Conservation (phyloP, 768 basidiomycete species). For the Pleurotus tuoliensis region DNA sequence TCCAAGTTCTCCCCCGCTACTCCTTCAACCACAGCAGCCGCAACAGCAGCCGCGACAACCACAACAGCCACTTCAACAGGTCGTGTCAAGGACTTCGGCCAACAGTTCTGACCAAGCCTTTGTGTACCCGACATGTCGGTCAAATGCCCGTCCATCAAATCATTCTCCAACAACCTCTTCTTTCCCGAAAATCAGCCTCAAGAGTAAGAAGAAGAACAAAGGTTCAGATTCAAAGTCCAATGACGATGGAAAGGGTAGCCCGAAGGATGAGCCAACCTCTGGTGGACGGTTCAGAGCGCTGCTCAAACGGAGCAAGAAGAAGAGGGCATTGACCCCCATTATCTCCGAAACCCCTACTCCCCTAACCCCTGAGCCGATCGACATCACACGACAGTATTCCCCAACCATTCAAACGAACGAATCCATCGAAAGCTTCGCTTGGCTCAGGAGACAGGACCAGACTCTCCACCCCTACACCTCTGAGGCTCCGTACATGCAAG, state of each 20-base stretch:
- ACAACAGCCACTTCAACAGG: neutral
- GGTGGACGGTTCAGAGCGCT: constrained; percentile 1
- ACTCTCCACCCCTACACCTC: neutral
- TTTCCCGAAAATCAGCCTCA: constrained; percentile 2
- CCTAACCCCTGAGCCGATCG: neutral
- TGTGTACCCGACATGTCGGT: constrained; percentile 4
- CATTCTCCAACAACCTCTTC: neutral
- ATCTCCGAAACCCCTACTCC: neutral
- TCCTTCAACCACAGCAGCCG: neutral
- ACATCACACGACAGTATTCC: neutral
- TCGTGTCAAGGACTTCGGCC: neutral
- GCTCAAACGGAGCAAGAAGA: constrained; percentile 4
- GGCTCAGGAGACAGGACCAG: constrained; percentile 1
- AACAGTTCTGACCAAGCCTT: neutral
- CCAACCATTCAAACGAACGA: neutral
- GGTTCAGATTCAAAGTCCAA: neutral
- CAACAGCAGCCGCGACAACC: neutral
- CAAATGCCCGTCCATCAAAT: neutral
- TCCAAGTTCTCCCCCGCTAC: neutral
- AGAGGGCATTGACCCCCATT: neutral
- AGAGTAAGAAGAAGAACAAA: constrained; percentile 3
- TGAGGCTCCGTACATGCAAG: constrained; percentile 3
- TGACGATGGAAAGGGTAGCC: neutral
- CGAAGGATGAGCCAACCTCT: neutral
- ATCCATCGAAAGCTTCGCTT: constrained; percentile 2